These are phyloP conservation scores for Elsinoe arachidis DNA, from an alignment of 2,329 filamentous ascomycete species.

Conservation along the genomic window DNA sequence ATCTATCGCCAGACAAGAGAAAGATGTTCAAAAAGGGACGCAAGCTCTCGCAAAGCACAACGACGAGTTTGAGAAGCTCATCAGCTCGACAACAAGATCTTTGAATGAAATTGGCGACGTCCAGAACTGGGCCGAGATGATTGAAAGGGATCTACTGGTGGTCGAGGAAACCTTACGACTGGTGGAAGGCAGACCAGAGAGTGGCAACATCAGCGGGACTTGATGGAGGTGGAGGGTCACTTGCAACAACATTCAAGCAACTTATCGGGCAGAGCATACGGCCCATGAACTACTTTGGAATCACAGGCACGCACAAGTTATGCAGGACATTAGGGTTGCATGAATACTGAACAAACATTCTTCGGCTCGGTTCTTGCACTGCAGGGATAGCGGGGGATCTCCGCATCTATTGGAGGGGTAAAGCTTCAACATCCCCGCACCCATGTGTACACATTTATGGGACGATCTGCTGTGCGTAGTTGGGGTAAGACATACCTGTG, in stretches of 20 bases:
- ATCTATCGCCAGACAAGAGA: conserved; percentile 59
- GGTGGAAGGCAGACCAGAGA: conserved; percentile 24
- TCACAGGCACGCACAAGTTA: background rate
- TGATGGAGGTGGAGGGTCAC: background rate
- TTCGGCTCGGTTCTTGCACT: background rate
- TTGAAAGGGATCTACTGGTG: conserved; percentile 41
- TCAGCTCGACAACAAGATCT: conserved; percentile 51
- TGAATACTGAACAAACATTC: background rate
- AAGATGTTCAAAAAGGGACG: conserved; percentile 51
- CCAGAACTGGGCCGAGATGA: conserved; percentile 80
- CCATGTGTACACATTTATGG: too few species aligned
- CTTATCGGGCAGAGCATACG: background rate
- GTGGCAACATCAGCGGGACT: conserved; percentile 13
- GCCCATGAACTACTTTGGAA: background rate
- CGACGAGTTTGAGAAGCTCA: conserved; percentile 46
- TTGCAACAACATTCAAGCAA: background rate
- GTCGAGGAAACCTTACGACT: conserved; percentile 31
- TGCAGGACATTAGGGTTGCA: conserved; percentile 2
- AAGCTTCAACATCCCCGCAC: background rate
- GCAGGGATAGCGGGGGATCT: background rate
- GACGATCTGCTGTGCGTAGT: too few species aligned
- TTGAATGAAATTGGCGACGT: conserved; percentile 74
- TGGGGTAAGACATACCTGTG: too few species aligned
- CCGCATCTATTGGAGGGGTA: background rate
- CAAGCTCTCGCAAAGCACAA: conserved; percentile 29